phyloP scores from a whole-genome alignment of 1,284 basidiomycete species.

The Thelephora terrestris region DNA sequence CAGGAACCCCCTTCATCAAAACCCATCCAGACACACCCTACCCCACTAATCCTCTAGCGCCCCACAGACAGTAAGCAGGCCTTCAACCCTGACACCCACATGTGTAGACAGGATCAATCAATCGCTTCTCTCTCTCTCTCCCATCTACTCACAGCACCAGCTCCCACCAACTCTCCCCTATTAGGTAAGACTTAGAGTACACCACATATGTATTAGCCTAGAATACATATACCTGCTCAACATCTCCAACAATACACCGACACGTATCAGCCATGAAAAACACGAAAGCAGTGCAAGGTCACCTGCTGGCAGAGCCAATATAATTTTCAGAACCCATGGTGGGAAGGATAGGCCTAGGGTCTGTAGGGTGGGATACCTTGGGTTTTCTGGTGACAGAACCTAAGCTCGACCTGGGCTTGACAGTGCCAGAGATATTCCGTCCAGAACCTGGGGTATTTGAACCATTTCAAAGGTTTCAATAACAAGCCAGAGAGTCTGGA shows the following conservation, averaged over 20 bases:
- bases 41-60: too few relatives aligned
- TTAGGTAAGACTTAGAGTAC: too few relatives aligned
- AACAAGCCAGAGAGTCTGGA: constrained; percentile 23
- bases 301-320: constrained; percentile 37
- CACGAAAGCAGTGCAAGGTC: constrained; percentile 16
- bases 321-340: constrained; percentile 21
- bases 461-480: constrained; percentile 24
- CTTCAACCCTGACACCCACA: too few relatives aligned
- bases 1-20: too few relatives aligned
- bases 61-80: too few relatives aligned
- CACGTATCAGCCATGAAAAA: background rate
- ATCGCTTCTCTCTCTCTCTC: too few relatives aligned
- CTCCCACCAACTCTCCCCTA: too few relatives aligned
- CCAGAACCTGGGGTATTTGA: constrained; percentile 22
- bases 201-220: too few relatives aligned
- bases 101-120: too few relatives aligned
- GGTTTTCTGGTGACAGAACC: constrained; percentile 47
- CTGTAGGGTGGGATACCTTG: constrained; percentile 74
- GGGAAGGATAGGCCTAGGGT: constrained; percentile 62
- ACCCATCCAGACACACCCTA: too few relatives aligned
- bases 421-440: constrained; percentile 15
- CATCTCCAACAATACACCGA: constrained; percentile 1
- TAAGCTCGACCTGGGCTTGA: constrained; percentile 42
- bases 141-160: too few relatives aligned
- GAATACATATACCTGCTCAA: too few relatives aligned